Percentiles rank a stretch among this genome's conserved stretches.
Evolutionary conservation across 257 asterid genomes (phyloP).

Genomic region (Petunia axillaris): DNA sequence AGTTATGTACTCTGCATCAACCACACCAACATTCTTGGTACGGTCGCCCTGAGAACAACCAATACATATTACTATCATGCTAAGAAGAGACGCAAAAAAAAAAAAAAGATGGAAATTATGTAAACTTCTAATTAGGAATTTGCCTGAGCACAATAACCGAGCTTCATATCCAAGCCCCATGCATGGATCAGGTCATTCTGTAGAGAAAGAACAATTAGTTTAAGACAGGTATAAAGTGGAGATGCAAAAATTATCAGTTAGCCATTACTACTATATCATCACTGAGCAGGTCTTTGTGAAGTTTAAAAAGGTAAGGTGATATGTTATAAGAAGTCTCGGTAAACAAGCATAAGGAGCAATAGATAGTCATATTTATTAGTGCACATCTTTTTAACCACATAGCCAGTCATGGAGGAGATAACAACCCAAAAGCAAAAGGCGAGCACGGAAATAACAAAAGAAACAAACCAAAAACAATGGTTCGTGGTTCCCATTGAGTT

Average conservation of each 20-base stretch:
- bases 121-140: constrained; percentile 26
- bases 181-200: constrained; percentile 97
- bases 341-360: background rate
- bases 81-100: background rate
- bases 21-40: constrained; percentile 74
- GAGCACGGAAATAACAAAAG: background rate
- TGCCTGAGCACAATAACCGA: constrained; percentile 97
- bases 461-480: background rate
- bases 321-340: background rate
- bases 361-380: background rate
- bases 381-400: background rate
- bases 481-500: background rate
- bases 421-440: background rate
- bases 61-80: constrained; percentile 17
- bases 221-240: background rate
- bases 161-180: constrained; percentile 93
- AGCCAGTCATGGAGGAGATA: background rate
- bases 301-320: background rate
- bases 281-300: background rate
- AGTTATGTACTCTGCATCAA: constrained; percentile 66
- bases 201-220: background rate
- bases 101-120: background rate
- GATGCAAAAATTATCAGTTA: background rate
- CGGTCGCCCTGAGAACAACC: constrained; percentile 68
- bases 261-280: background rate